These are phyloP conservation scores for Lachancea fermentati DNA, from an alignment of 805 yeast genomes.

Conservation along the genomic window DNA sequence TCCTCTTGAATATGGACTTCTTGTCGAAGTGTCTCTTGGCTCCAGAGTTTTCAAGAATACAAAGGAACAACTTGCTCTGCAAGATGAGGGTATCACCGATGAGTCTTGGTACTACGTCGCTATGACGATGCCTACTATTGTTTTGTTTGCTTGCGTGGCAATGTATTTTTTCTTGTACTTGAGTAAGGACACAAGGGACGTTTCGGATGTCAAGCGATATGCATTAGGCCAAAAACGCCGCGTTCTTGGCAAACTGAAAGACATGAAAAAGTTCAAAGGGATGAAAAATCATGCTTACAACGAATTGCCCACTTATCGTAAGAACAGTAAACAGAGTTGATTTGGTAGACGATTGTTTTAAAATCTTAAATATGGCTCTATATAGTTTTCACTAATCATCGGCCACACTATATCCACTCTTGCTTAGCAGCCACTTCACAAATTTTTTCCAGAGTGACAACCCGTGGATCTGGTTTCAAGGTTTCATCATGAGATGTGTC, in stretches of 20 bases:
- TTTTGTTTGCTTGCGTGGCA: slow-evolving; percentile 49
- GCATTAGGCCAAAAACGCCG: slow-evolving; percentile 34
- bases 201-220: slow-evolving; percentile 37
- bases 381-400: not conserved
- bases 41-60: slow-evolving; percentile 38
- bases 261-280: slow-evolving; percentile 26
- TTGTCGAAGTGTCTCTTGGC: slow-evolving; percentile 39
- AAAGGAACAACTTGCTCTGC: slow-evolving; percentile 38
- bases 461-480: slow-evolving; percentile 32
- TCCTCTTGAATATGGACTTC: slow-evolving; percentile 46
- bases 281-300: slow-evolving; percentile 36
- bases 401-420: slow-evolving; percentile 28
- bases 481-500: slow-evolving; percentile 9
- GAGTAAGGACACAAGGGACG: slow-evolving; percentile 52
- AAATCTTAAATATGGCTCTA: too few species aligned
- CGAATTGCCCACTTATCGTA: slow-evolving; percentile 37
- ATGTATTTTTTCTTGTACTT: slow-evolving; percentile 60
- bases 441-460: slow-evolving; percentile 32
- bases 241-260: slow-evolving; percentile 37
- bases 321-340: slow-evolving; percentile 24
- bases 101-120: slow-evolving; percentile 56
- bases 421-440: slow-evolving; percentile 35
- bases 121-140: slow-evolving; percentile 63
- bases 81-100: slow-evolving; percentile 42
- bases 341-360: not conserved